Base-by-base conservation (phyloP, 1,139 yeast species). In the Yamadazyma diddensiae region DNA sequence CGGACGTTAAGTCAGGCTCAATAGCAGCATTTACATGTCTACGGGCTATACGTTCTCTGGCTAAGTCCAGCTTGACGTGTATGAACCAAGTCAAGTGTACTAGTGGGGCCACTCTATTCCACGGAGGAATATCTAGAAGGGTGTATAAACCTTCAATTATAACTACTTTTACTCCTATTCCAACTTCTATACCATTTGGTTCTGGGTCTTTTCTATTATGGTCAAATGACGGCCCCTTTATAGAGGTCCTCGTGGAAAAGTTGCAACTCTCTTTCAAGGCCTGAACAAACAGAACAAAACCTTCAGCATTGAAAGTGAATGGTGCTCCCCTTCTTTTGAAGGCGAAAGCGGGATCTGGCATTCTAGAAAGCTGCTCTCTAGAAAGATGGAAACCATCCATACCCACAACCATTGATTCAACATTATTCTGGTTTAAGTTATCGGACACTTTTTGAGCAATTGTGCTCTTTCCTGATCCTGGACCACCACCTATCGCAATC, bases 331-430 rank as follows among this genome's bases (percentile, higher is more conserved):
- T 70, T 42, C 87, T 64, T 24, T 62, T 55, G 28, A 78, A 62
- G 0, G 95, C 94, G 24, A 60, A 64, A 4, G 50, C 65, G 0
- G 86, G 69, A 45, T 86, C 72, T 2, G 62, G 55, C 52, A 83
- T 69, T 28, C 57, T 43, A 20, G 60, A 65, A 20, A 90, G 61
- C 32, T 75, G 71, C 0, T 54, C 43, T 25, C 92, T 59, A 5
- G 87, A 77, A 24, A 79, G 64, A 53, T 90, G 97, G 52, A 74
- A 90, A 8, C 97, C 97, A 59, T 90, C 97, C 82, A 65, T 71
- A 10, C 45, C 46, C 14, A 41, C 41, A 21, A 42, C 46, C 2
- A 39, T 38, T 41, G 36, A 24, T 11, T 37, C 23, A 5, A 37
- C 14, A 1, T 23, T 14, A 7, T 25, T 8, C 5, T 21, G 20